A percentile compares a stretch with the other conserved stretches of the same genome.
These are phyloP conservation scores for Nigrospora osmanthi DNA, from an alignment of 2,329 filamentous ascomycete genomes.

Conservation along the genomic window DNA sequence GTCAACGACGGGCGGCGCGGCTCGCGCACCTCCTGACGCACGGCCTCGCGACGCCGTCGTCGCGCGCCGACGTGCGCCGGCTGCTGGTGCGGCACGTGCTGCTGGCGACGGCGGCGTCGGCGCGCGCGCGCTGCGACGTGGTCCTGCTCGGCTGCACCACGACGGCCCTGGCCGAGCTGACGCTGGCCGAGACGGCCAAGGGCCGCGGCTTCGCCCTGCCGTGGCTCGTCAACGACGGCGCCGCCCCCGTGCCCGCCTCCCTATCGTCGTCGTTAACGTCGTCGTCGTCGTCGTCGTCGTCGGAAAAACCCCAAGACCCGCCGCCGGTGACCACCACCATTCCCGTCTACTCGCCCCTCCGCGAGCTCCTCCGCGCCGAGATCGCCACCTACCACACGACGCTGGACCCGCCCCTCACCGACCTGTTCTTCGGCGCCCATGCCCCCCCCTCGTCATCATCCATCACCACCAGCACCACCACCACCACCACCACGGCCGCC, in stretches of 20 bases:
- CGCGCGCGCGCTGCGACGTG: conserved; percentile 52
- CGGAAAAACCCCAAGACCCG: not conserved
- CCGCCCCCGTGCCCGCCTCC: conserved; percentile 21
- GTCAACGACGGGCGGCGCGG: conserved; percentile 1
- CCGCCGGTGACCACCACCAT: conserved; percentile 9
- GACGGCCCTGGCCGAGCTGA: conserved; percentile 77
- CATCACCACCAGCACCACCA: too few relatives aligned
- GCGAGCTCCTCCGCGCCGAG: conserved; percentile 80
- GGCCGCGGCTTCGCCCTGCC: conserved; percentile 79
- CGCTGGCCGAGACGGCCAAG: conserved; percentile 82
- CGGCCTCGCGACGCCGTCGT: conserved; percentile 64
- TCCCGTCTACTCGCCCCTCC: conserved; percentile 67
- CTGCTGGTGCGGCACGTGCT: conserved; percentile 67
- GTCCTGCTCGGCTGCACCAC: conserved; percentile 82
- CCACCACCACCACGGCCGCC: conserved; percentile 11
- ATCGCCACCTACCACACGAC: conserved; percentile 58
- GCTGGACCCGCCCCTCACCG: conserved; percentile 30
- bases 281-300: not conserved
- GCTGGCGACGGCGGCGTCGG: conserved; percentile 58
- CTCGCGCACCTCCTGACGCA: conserved; percentile 46
- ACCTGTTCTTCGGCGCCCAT: conserved; percentile 8
- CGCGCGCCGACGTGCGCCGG: conserved; percentile 63
- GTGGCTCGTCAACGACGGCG: conserved; percentile 73
- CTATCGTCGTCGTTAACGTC: conserved; percentile 6
- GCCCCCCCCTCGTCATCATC: too few relatives aligned